A percentile compares a stretch with the other conserved stretches of the same genome.
Conservation (phyloP, 108 stramenopile species). For the Epithemia pelagica region DNA sequence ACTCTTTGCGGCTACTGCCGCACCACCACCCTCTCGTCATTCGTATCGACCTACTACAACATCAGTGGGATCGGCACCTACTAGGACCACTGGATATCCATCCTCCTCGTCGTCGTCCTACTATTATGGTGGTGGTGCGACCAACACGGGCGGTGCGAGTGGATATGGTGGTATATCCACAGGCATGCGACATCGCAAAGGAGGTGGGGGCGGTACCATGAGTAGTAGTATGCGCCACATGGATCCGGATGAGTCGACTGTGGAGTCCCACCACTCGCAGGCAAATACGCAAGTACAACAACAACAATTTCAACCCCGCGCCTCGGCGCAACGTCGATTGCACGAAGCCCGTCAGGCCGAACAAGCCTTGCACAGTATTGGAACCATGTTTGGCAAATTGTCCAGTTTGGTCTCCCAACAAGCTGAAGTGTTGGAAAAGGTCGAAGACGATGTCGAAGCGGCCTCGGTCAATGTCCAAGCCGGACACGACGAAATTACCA, state of each 20-base stretch:
- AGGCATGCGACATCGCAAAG: slow-evolving; percentile 54
- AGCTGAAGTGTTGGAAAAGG: slow-evolving; percentile 73
- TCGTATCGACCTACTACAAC: not conserved
- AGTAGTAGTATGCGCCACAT: too few relatives aligned
- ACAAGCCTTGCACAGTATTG: slow-evolving; percentile 54
- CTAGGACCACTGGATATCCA: slow-evolving; percentile 5
- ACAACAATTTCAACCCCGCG: slow-evolving; percentile 21
- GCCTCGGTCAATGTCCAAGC: slow-evolving; percentile 63
- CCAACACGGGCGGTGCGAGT: slow-evolving; percentile 16
- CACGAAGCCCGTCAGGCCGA: slow-evolving; percentile 72
- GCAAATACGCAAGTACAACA: slow-evolving; percentile 56
- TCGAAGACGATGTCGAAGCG: slow-evolving; percentile 86
- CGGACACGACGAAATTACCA: slow-evolving; percentile 73
- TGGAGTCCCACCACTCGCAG: too few relatives aligned
- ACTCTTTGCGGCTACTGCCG: slow-evolving; percentile 3
- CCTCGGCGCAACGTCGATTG: slow-evolving; percentile 43
- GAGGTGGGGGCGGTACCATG: slow-evolving; percentile 28
- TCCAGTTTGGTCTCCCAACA: slow-evolving; percentile 55
- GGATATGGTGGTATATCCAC: slow-evolving; percentile 24
- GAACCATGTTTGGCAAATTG: slow-evolving; percentile 78
- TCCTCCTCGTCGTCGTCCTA: too few relatives aligned
- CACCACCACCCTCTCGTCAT: not conserved
- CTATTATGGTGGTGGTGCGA: slow-evolving; percentile 26
- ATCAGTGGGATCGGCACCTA: slow-evolving; percentile 1
- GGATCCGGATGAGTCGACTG: too few relatives aligned